Evolutionary conservation across 208 protist species (phyloP).

Genomic region (Crithidia fasciculata): DNA sequence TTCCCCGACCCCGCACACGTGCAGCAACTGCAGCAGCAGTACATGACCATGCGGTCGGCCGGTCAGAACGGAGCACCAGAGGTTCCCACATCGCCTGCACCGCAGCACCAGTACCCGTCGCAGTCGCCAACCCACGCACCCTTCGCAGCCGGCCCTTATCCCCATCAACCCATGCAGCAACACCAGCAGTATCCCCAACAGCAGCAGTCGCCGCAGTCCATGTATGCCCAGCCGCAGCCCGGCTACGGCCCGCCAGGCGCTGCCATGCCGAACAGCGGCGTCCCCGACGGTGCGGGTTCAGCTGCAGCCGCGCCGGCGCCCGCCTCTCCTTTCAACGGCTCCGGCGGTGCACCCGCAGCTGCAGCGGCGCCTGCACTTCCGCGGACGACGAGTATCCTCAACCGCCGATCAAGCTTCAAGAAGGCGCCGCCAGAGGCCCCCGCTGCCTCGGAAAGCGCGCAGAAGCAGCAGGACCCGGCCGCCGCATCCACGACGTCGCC

Average conservation of each 20-base stretch:
- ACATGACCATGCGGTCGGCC: neutral
- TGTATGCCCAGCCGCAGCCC: neutral
- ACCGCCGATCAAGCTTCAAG: conserved; percentile 49
- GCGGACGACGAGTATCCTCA: conserved; percentile 40
- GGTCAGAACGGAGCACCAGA: neutral
- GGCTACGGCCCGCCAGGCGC: neutral
- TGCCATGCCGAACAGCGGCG: neutral
- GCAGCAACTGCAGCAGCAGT: conserved; percentile 8
- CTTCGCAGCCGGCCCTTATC: neutral
- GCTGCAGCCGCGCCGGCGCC: neutral
- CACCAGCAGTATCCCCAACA: neutral
- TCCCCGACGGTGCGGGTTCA: neutral
- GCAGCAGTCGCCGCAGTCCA: neutral
- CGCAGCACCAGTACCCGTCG: neutral
- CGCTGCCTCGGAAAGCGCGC: neutral
- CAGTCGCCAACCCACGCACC: neutral
- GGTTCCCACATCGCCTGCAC: too few species aligned
- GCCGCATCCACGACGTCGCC: neutral
- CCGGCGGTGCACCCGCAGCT: neutral
- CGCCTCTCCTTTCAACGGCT: conserved; percentile 11
- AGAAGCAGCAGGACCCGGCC: neutral
- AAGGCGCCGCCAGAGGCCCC: conserved; percentile 13
- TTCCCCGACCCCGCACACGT: conserved; percentile 3
- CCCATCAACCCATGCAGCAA: neutral
- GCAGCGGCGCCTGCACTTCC: conserved; percentile 8